Evolutionary conservation across 768 basidiomycete genomes (phyloP).

Genomic region (Pisolithus orientalis): DNA sequence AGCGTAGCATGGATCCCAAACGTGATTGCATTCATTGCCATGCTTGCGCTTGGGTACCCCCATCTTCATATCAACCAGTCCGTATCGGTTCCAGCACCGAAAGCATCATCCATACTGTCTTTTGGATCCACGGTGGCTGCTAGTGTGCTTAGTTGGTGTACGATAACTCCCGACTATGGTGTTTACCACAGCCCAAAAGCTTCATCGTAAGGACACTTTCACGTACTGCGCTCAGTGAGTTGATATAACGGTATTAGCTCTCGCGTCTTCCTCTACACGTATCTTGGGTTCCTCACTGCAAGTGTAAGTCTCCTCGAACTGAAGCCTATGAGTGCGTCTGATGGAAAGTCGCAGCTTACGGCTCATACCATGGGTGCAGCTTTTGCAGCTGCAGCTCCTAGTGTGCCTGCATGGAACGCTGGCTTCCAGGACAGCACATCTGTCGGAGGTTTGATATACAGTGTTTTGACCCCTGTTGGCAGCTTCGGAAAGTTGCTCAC

Average conservation of each 20-base stretch:
- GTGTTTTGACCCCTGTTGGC: constrained; percentile 33
- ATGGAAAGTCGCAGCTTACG: constrained; percentile 23
- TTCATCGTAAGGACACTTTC: constrained; percentile 41
- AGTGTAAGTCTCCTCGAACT: constrained; percentile 26
- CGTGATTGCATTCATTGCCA: constrained; percentile 59
- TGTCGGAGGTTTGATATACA: constrained; percentile 38
- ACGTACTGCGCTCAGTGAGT: not conserved
- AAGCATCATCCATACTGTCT: constrained; percentile 31
- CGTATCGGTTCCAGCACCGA: constrained; percentile 31
- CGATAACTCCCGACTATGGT: constrained; percentile 43
- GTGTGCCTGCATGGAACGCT: constrained; percentile 32
- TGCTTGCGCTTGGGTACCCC: constrained; percentile 63
- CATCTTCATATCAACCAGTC: constrained; percentile 42
- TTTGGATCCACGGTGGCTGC: constrained; percentile 41
- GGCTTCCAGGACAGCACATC: constrained; percentile 38
- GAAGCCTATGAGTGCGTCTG: not conserved
- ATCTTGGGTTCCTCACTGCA: constrained; percentile 38
- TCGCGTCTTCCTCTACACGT: constrained; percentile 40
- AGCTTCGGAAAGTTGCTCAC: constrained; percentile 43
- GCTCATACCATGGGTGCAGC: constrained; percentile 40
- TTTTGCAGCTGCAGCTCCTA: constrained; percentile 36
- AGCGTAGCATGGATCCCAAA: constrained; percentile 74
- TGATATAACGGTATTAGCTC: constrained; percentile 16
- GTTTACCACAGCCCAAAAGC: constrained; percentile 47
- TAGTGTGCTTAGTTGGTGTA: constrained; percentile 38